These are phyloP conservation scores for Plasmopara muralis DNA, from an alignment of 352 stramenopile genomes.

Conservation along the genomic window DNA sequence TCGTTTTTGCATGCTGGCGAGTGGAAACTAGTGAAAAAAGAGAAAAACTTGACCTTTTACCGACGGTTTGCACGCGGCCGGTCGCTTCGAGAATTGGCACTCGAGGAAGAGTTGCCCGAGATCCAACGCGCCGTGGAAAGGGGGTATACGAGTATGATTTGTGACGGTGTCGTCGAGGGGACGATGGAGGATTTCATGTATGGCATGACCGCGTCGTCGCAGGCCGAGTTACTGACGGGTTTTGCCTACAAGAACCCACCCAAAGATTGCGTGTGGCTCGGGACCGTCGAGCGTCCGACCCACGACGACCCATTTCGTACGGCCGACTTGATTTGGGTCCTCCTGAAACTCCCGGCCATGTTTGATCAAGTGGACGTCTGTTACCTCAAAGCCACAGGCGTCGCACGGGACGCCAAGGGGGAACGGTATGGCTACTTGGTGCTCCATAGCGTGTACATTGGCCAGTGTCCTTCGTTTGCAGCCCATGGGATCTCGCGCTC, in stretches of 20 bases:
- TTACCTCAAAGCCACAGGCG: slow-evolving; percentile 36
- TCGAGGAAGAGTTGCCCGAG: slow-evolving; percentile 23
- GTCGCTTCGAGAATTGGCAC: slow-evolving; percentile 22
- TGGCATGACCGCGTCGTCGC: slow-evolving; percentile 24
- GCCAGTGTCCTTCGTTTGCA: slow-evolving; percentile 32
- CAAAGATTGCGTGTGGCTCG: slow-evolving; percentile 34
- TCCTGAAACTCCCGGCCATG: slow-evolving; percentile 15
- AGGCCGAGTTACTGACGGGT: slow-evolving; percentile 31
- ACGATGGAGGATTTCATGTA: slow-evolving; percentile 42
- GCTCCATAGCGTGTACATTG: slow-evolving; percentile 33
- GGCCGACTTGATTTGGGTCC: slow-evolving; percentile 26
- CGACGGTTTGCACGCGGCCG: slow-evolving; percentile 25
- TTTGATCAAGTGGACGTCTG: slow-evolving; percentile 34
- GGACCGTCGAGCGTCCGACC: slow-evolving; percentile 19
- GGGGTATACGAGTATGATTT: slow-evolving; percentile 25
- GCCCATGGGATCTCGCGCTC: slow-evolving; percentile 21
- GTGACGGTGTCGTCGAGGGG: slow-evolving; percentile 26
- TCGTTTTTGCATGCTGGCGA: slow-evolving; percentile 31
- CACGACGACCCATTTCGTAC: slow-evolving; percentile 34
- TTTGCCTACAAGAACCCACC: slow-evolving; percentile 31
- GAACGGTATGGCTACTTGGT: slow-evolving; percentile 39
- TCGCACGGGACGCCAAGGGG: slow-evolving; percentile 23
- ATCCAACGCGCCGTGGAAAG: slow-evolving; percentile 22
- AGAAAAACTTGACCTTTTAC: slow-evolving; percentile 38
- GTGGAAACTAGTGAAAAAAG: slow-evolving; percentile 38